These are phyloP conservation scores for Pseudogymnoascus destructans DNA, from an alignment of 2,329 filamentous ascomycete species.

Conservation along the genomic window DNA sequence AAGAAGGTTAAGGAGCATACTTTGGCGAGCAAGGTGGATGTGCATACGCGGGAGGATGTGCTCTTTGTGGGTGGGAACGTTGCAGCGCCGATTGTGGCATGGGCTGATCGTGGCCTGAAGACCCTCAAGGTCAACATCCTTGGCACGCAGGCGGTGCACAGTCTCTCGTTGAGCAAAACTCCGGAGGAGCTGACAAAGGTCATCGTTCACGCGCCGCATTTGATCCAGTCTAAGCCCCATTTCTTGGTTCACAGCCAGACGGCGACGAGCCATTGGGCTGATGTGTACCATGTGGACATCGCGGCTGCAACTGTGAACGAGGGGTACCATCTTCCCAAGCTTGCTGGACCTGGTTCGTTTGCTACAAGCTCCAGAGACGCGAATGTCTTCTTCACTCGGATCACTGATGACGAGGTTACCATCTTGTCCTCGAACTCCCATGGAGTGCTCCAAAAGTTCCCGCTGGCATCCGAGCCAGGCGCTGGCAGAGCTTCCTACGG, in stretches of 20 bases:
- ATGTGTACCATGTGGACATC: slow-evolving; percentile 73
- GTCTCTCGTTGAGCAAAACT: slow-evolving; percentile 37
- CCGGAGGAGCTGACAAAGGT: slow-evolving; percentile 42
- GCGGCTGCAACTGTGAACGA: slow-evolving; percentile 57
- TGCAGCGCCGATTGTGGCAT: slow-evolving; percentile 60
- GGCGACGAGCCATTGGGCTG: slow-evolving; percentile 58
- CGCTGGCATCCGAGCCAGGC: slow-evolving; percentile 34
- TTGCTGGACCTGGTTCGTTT: slow-evolving; percentile 60
- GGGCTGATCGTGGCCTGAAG: slow-evolving; percentile 50
- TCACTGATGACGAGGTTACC: slow-evolving; percentile 60
- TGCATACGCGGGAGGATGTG: slow-evolving; percentile 50
- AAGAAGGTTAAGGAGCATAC: slow-evolving; percentile 57
- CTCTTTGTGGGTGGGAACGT: slow-evolving; percentile 66
- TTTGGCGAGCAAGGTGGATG: slow-evolving; percentile 61
- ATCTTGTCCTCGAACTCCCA: slow-evolving; percentile 67
- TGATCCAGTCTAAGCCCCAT: slow-evolving; percentile 59
- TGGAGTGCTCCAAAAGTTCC: slow-evolving; percentile 63
- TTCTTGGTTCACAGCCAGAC: slow-evolving; percentile 77
- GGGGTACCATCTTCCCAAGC: slow-evolving; percentile 64
- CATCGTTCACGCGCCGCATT: slow-evolving; percentile 58
- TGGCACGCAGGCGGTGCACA: slow-evolving; percentile 43
- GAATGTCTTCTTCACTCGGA: slow-evolving; percentile 79
- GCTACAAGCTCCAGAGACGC: slow-evolving; percentile 64
- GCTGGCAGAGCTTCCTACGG: slow-evolving; percentile 46
- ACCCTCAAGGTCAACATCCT: slow-evolving; percentile 62